Percentiles rank a stretch among this genome's conserved stretches.
These are phyloP conservation scores for Elaeis guineensis DNA, from an alignment of 176 grass and related monocot species.

Conservation along the genomic window DNA sequence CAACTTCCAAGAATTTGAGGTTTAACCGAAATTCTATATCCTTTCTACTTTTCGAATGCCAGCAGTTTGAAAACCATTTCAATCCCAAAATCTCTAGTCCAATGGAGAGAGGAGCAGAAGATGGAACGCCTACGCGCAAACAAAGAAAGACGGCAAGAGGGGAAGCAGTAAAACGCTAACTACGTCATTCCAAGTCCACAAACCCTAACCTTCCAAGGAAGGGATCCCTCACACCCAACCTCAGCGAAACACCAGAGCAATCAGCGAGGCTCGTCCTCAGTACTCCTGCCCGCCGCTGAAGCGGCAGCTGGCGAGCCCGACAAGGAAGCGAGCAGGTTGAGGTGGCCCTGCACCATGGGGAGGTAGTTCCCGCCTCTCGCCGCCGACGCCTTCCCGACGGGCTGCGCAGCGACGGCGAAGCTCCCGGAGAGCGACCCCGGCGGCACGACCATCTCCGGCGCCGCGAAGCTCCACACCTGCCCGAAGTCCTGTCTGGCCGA, in stretches of 20 bases:
- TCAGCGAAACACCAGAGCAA: not conserved
- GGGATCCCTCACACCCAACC: no score
- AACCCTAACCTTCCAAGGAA: no score
- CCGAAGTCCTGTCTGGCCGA: constrained; percentile 57
- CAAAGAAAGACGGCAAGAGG: no score
- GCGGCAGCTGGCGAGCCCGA: constrained; percentile 35
- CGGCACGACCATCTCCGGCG: constrained; percentile 53
- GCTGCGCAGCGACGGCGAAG: constrained; percentile 16
- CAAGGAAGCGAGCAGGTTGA: constrained; percentile 84
- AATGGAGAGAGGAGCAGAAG: no score
- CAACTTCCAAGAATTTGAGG: no score
- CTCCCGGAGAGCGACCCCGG: not conserved
- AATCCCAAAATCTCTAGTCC: no score
- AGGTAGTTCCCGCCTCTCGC: constrained; percentile 92
- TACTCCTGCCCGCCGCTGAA: constrained; percentile 12
- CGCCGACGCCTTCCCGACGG: constrained; percentile 59
- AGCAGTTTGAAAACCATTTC: no score
- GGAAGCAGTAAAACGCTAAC: no score
- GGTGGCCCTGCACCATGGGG: constrained; percentile 71
- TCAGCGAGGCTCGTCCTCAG: constrained; percentile 56
- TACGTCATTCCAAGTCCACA: no score
- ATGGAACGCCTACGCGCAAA: no score
- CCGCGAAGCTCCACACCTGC: constrained; percentile 79
- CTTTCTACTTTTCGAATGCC: no score
- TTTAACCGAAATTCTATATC: no score